These are phyloP conservation scores for Gaeumannomyces tritici DNA, from an alignment of 2,329 filamentous ascomycete species.

Conservation along the genomic window DNA sequence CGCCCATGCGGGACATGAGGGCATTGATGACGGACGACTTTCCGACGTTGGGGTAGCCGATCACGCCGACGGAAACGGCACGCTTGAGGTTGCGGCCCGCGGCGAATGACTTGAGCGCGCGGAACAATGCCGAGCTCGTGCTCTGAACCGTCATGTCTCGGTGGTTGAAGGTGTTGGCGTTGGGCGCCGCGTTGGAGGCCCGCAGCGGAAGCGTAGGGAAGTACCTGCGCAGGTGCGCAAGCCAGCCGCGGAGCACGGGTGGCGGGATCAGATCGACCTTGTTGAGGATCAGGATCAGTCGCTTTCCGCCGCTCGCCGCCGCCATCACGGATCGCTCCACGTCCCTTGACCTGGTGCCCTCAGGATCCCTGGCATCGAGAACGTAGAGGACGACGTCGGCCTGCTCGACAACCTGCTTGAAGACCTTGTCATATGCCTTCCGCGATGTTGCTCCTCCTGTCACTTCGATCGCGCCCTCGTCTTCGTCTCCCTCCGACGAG, in stretches of 20 bases:
- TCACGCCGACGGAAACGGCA: constrained; percentile 82
- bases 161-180: constrained; percentile 88
- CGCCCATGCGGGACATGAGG: constrained; percentile 66
- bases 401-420: constrained; percentile 83
- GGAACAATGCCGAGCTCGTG: constrained; percentile 78
- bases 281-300: constrained; percentile 85
- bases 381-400: constrained; percentile 91
- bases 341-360: constrained; percentile 82
- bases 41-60: constrained; percentile 92
- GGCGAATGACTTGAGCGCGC: constrained; percentile 81
- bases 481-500: constrained; percentile 46
- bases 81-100: constrained; percentile 78
- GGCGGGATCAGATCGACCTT: constrained; percentile 89
- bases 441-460: constrained; percentile 55
- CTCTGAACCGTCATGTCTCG: constrained; percentile 78
- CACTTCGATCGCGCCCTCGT: constrained; percentile 39
- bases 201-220: constrained; percentile 88
- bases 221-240: constrained; percentile 72
- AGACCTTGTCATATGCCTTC: constrained; percentile 88
- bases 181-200: constrained; percentile 71
- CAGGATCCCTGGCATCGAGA: constrained; percentile 82
- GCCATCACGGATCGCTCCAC: constrained; percentile 88
- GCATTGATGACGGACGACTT: constrained; percentile 97
- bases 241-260: constrained; percentile 74
- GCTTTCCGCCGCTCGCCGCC: constrained; percentile 63